phyloP scores from a whole-genome alignment of 1,284 basidiomycete species.

The Sanguinoderma infundibulare region DNA sequence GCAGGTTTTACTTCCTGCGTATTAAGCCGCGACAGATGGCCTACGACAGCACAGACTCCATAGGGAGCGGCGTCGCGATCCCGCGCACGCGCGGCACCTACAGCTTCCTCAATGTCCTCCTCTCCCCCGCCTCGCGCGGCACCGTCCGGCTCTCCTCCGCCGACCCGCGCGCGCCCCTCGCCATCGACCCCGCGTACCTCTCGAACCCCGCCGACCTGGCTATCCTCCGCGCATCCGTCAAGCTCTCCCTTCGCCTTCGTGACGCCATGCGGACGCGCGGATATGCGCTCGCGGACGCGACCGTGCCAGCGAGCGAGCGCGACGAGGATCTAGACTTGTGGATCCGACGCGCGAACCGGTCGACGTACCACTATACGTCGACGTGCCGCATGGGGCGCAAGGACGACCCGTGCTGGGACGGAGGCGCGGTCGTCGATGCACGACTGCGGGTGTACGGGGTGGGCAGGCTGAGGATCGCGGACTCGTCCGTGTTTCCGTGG shows the following conservation, averaged over 20 bases:
- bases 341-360: constrained; percentile 31
- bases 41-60: constrained; percentile 27
- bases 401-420: constrained; percentile 30
- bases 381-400: constrained; percentile 44
- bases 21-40: constrained; percentile 32
- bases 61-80: constrained; percentile 5
- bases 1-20: no score
- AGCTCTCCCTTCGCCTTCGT: constrained; percentile 43
- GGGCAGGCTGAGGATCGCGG: constrained; percentile 43
- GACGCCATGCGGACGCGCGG: constrained; percentile 36
- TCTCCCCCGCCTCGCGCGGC: constrained; percentile 38
- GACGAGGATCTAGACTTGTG: constrained; percentile 38
- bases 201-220: constrained; percentile 33
- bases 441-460: constrained; percentile 54
- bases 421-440: constrained; percentile 51
- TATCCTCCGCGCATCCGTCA: constrained; percentile 44
- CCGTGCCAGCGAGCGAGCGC: constrained; percentile 33
- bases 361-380: constrained; percentile 42
- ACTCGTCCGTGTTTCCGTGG: constrained; percentile 46
- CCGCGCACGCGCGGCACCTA: constrained; percentile 28
- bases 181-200: constrained; percentile 46
- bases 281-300: constrained; percentile 35
- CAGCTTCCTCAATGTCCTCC: constrained; percentile 37
- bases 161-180: constrained; percentile 41
- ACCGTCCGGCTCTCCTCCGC: constrained; percentile 40